Percentiles rank a stretch among this genome's conserved stretches.
phyloP scores from a whole-genome alignment of 495 filamentous ascomycete species.

The Pseudomonodictys pantanalensis region DNA sequence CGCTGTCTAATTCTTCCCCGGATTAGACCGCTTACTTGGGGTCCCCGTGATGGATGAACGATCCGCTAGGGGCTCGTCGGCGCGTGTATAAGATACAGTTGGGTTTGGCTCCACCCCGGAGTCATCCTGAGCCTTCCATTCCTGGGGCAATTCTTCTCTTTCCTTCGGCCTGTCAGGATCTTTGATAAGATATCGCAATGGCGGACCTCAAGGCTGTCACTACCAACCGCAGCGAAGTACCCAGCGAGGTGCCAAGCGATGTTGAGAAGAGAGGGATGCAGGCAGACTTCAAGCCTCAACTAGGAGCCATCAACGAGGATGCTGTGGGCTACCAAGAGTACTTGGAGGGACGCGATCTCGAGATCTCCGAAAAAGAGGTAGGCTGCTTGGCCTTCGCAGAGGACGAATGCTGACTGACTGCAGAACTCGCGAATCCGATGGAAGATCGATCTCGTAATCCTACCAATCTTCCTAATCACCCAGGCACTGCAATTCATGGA shows the following conservation, averaged over 20 bases:
- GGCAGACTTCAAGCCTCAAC: neutral
- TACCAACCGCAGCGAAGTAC: neutral
- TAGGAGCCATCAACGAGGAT: neutral
- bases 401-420: neutral
- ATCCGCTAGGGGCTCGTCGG: neutral
- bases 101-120: neutral
- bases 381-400: neutral
- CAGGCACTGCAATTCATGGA: constrained; percentile 5
- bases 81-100: neutral
- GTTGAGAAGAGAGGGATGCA: neutral
- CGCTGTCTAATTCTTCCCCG: neutral
- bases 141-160: too few species aligned
- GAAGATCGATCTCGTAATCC: constrained; percentile 5
- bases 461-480: neutral
- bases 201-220: neutral
- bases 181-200: too few species aligned
- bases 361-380: constrained; percentile 1
- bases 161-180: too few species aligned
- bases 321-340: constrained; percentile 6
- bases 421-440: constrained; percentile 1
- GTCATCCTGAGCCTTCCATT: too few species aligned
- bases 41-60: neutral
- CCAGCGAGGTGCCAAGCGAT: neutral
- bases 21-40: neutral
- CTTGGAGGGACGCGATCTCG: neutral